Evolutionary conservation across 139 green algal species (phyloP), one percentile per base, ranked within the genome.

Genomic region (Coccomyxa sp.): DNA sequence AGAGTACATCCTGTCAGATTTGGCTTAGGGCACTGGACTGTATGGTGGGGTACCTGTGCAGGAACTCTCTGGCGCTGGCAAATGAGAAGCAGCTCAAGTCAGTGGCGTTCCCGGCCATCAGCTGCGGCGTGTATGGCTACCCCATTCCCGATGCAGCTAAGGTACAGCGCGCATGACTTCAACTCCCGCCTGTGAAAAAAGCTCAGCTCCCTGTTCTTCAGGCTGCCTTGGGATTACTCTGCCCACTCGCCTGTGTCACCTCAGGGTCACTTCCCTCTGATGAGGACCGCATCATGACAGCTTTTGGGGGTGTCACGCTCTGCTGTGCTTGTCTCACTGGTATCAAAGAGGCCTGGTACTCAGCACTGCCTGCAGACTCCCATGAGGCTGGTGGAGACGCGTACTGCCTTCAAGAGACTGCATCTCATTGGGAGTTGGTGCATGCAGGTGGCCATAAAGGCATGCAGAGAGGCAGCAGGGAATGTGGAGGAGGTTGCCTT

Each of bases 21-120:
- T n/a, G n/a, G n/a, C n/a, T n/a, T n/a, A n/a, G n/a, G n/a, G n/a
- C n/a, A n/a, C n/a, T n/a, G n/a, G 3, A 64, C 1, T 64, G 22
- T 1, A 31, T 64, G 3, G 22, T 7, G 3, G 50, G 50, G 5
- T 4, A 4, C 16, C 14, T 58, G 18, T 77, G 37, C 82, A 90
- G 86, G 77, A 82, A 38, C 39, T 92, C 83, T 22, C 70, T 93
- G 41, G 64, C 79, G 55, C 79, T 94, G 4, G 78, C 78, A 50
- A 75, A 82, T 39, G 38, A 73, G 75, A 29, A 90, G 34, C 68
- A 72, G 0, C 72, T 97, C 8, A 78, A 79, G 29, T 88, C 80
- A 8, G 50, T 98, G 6, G 93, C 93, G 14, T 97, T 98, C 80
- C 93, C 94, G 0, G 94, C 92, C 50, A 95, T 98, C 81, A 92